These are phyloP conservation scores for Fusarium haematococcum DNA, from an alignment of 2,329 filamentous ascomycete genomes.

Conservation along the genomic window DNA sequence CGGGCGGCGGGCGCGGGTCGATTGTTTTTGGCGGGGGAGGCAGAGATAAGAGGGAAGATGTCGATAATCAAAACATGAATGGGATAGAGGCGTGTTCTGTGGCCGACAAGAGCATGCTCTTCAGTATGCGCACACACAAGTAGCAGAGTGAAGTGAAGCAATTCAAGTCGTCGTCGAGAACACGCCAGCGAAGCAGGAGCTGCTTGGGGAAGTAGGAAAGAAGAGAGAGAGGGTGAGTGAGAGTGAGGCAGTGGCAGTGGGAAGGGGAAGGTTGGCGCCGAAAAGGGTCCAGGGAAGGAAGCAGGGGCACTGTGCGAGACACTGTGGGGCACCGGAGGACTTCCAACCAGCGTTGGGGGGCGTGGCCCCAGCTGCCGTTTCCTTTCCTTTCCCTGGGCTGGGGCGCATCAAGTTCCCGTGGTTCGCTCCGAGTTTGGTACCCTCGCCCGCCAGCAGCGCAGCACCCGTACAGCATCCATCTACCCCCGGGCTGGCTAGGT, in stretches of 20 bases:
- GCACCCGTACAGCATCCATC: not conserved
- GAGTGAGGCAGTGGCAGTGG: slow-evolving; percentile 36
- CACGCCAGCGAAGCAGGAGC: slow-evolving; percentile 44
- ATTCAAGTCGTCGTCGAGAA: slow-evolving; percentile 46
- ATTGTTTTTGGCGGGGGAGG: slow-evolving; percentile 39
- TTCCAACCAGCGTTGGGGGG: slow-evolving; percentile 15
- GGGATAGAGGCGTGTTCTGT: slow-evolving; percentile 40
- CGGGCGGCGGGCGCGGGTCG: slow-evolving; percentile 37
- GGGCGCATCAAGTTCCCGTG: slow-evolving; percentile 31
- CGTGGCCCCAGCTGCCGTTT: slow-evolving; percentile 39
- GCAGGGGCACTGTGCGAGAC: slow-evolving; percentile 11
- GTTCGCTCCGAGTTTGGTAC: slow-evolving; percentile 27
- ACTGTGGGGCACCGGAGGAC: slow-evolving; percentile 22
- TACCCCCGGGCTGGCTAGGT: not conserved
- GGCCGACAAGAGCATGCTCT: slow-evolving; percentile 46
- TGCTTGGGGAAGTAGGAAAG: slow-evolving; percentile 40
- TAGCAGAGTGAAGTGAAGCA: slow-evolving; percentile 42
- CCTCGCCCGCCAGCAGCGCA: slow-evolving; percentile 2
- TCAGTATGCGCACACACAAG: slow-evolving; percentile 26
- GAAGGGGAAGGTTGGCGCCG: slow-evolving; percentile 38
- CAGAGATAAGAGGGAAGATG: slow-evolving; percentile 25
- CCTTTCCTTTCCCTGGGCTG: slow-evolving; percentile 34
- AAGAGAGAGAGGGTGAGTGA: slow-evolving; percentile 26
- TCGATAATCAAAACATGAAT: slow-evolving; percentile 35
- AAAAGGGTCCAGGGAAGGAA: slow-evolving; percentile 34